These are phyloP conservation scores for Dryadomyces quercus-mongolicae DNA, from an alignment of 2,329 filamentous ascomycete genomes.

Conservation along the genomic window DNA sequence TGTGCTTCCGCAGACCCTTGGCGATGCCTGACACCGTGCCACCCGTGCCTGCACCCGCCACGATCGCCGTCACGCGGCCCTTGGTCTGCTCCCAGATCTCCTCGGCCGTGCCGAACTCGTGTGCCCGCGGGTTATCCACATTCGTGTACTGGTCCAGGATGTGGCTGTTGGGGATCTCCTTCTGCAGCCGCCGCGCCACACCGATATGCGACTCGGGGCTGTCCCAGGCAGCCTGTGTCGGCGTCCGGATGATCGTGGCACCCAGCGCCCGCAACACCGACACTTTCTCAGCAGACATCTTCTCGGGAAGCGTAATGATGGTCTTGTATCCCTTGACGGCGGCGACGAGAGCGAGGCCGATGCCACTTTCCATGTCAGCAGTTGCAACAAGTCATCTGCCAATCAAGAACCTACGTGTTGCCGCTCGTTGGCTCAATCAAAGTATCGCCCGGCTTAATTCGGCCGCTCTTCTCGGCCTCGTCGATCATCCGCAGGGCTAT, in stretches of 20 bases:
- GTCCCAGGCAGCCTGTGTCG: constrained; percentile 90
- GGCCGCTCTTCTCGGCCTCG: constrained; percentile 78
- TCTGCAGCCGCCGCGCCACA: constrained; percentile 77
- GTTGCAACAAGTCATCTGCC: not conserved
- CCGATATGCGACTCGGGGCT: constrained; percentile 94
- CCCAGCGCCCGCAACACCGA: constrained; percentile 86
- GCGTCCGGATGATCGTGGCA: constrained; percentile 94
- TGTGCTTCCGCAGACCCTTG: constrained; percentile 77
- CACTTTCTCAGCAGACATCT: constrained; percentile 98
- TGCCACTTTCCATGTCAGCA: constrained; percentile 42
- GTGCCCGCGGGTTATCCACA: constrained; percentile 78
- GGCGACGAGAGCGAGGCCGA: constrained; percentile 84
- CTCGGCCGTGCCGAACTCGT: constrained; percentile 88
- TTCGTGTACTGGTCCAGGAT: constrained; percentile 97
- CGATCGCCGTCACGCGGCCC: constrained; percentile 68
- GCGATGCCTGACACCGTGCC: constrained; percentile 90
- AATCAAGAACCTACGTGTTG: constrained; percentile 55
- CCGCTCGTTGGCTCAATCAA: constrained; percentile 96
- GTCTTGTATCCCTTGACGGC: constrained; percentile 97
- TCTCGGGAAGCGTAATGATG: constrained; percentile 96
- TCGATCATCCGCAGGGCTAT: constrained; percentile 97
- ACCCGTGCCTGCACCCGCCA: constrained; percentile 89
- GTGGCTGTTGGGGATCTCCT: constrained; percentile 93
- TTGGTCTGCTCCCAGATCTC: constrained; percentile 90
- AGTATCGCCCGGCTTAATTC: constrained; percentile 94